Base-by-base conservation (phyloP, 768 basidiomycete genomes). In the Leccinum barrowsii region DNA sequence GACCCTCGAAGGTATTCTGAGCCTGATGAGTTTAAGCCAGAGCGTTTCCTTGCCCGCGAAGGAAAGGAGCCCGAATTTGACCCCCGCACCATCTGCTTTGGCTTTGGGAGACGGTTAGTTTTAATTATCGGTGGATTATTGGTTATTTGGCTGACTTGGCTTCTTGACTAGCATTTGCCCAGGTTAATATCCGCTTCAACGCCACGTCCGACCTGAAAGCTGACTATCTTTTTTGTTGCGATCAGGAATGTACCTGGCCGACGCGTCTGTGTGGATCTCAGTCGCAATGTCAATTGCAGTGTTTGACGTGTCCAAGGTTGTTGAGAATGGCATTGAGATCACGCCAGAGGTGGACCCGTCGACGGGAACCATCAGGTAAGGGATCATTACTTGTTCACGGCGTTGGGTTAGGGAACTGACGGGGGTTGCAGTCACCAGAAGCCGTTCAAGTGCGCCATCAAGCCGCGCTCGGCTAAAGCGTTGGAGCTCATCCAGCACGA, bases 331-430 rank as follows among this genome's bases (percentile, higher is more conserved):
- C 3, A 64, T 76, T 1, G 77, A 78, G 49, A 65, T 85, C 35
- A 80, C 79, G 50, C 85, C 85, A 7, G 74, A 83, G 21, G 73
- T 83, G 24, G 83, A 82, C 13, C 80, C 80, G 35, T 85, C 84
- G 11, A 79, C 80, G 11, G 85, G 85, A 19, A 85, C 85, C 0
- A 87, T 87, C 62, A 87, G 85, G 85, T 81, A 62, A 66, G 54
- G 15, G 26, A 7, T 7, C 22, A 13, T 51, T 30, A 12, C 5
- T 10, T 35, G 35, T 46, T 51, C 8, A 4, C 5, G 7, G 40
- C 42, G 32, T 42, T 12, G 21, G 30, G 3, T 32, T 2, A 5
- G 26, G 24, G 21, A 12, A 15, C 55, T 66, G 40, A 70, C 7
- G 50, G 7, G 32, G 5, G 2, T 35, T 10, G 17, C 54, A 77